Evolutionary conservation across 2,329 filamentous ascomycete species (phyloP).

Genomic region (Phoma herbarum): DNA sequence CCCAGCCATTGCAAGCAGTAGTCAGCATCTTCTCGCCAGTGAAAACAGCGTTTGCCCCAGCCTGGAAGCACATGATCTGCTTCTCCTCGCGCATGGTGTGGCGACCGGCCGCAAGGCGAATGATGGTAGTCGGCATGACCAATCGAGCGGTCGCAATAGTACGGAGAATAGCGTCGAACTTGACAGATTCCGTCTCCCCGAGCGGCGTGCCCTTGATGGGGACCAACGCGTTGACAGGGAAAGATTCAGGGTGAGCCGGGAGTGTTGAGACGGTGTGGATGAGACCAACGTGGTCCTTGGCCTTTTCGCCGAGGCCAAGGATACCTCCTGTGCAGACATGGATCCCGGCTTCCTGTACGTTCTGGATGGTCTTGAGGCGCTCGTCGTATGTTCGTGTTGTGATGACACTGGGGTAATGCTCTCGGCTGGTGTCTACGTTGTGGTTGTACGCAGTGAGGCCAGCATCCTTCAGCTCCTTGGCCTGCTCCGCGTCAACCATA

Average conservation of each 20-base stretch:
- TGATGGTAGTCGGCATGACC: constrained; percentile 84
- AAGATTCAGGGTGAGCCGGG: constrained; percentile 84
- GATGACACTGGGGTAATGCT: constrained; percentile 88
- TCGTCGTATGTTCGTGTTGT: constrained; percentile 89
- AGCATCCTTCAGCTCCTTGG: constrained; percentile 81
- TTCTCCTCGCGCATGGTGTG: constrained; percentile 88
- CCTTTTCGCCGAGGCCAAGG: constrained; percentile 80
- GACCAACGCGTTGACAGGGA: constrained; percentile 90
- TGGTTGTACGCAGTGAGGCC: constrained; percentile 94
- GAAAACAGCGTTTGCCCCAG: constrained; percentile 92
- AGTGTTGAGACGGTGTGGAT: constrained; percentile 84
- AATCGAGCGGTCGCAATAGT: constrained; percentile 86
- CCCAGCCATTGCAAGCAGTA: constrained; percentile 89
- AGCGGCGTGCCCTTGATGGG: constrained; percentile 90
- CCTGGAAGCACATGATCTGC: constrained; percentile 88
- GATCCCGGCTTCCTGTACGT: constrained; percentile 86
- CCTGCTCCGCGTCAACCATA: constrained; percentile 86
- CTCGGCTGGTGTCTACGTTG: constrained; percentile 88
- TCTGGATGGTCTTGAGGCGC: constrained; percentile 77
- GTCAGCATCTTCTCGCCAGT: constrained; percentile 97
- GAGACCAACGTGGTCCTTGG: constrained; percentile 81
- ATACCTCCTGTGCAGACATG: constrained; percentile 93
- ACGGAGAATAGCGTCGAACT: constrained; percentile 80
- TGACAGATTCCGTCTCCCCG: constrained; percentile 74
- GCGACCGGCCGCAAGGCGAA: constrained; percentile 84